Percentiles rank a stretch among this genome's conserved stretches.
Evolutionary conservation across 2,329 filamentous ascomycete genomes (phyloP).

Genomic region (Diaporthe helianthi): DNA sequence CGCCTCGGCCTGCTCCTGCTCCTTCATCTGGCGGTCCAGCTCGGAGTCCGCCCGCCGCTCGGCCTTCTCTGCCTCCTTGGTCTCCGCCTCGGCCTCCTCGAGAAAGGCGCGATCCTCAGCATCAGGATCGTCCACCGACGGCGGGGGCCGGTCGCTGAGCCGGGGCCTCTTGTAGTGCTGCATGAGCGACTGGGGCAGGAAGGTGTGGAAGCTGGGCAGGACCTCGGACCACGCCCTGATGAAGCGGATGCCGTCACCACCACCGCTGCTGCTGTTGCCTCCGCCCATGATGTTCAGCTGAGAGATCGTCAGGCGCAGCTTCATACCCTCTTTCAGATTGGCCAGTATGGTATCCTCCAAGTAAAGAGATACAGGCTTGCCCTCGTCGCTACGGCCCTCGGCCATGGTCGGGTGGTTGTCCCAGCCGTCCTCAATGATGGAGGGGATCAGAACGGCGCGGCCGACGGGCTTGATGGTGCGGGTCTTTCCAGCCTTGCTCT

Average conservation of each 20-base stretch:
- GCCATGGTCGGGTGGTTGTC: slow-evolving; percentile 48
- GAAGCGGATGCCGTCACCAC: slow-evolving; percentile 62
- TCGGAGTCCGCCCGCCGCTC: slow-evolving; percentile 32
- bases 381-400: slow-evolving; percentile 40
- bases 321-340: slow-evolving; percentile 67
- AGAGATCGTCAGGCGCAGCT: slow-evolving; percentile 60
- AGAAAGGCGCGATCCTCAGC: slow-evolving; percentile 40
- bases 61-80: slow-evolving; percentile 35
- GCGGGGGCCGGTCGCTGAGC: slow-evolving; percentile 52
- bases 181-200: slow-evolving; percentile 75
- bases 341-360: slow-evolving; percentile 63
- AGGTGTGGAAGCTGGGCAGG: slow-evolving; percentile 68
- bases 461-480: slow-evolving; percentile 52
- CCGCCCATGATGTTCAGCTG: slow-evolving; percentile 48
- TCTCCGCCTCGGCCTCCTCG: slow-evolving; percentile 29
- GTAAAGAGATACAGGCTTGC: slow-evolving; percentile 58
- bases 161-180: slow-evolving; percentile 66
- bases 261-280: too few relatives aligned
- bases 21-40: slow-evolving; percentile 21
- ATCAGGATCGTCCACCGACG: slow-evolving; percentile 50
- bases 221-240: slow-evolving; percentile 65
- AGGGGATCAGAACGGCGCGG: slow-evolving; percentile 50
- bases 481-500: slow-evolving; percentile 43
- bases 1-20: slow-evolving; percentile 5
- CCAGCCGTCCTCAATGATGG: slow-evolving; percentile 57